A percentile compares a stretch with the other conserved stretches of the same genome.
Evolutionary conservation across 257 asterid species (phyloP).

Genomic region (Phtheirospermum japonicum): DNA sequence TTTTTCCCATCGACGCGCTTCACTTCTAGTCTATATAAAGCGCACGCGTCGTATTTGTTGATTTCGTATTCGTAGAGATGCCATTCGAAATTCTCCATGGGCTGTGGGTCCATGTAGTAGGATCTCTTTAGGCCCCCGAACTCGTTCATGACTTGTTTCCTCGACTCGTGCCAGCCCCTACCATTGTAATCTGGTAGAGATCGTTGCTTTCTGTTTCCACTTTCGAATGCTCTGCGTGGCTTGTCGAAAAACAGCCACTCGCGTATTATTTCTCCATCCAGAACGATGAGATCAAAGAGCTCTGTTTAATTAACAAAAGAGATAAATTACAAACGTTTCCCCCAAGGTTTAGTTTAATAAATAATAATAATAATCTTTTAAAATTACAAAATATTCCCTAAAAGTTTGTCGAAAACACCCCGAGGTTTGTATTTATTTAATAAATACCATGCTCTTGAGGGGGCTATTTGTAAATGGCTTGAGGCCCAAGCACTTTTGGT

Average conservation of each 20-base stretch:
- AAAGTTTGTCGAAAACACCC: too few species aligned
- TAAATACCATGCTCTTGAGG: too few species aligned
- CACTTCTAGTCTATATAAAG: constrained; percentile 81
- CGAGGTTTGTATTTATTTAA: too few species aligned
- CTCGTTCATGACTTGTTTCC: constrained; percentile 84
- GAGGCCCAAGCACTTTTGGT: too few species aligned
- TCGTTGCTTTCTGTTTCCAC: constrained; percentile 89
- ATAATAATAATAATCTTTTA: too few species aligned
- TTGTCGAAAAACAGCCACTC: constrained; percentile 96
- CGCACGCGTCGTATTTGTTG: constrained; percentile 60
- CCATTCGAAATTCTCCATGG: constrained; percentile 78
- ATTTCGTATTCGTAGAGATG: constrained; percentile 85
- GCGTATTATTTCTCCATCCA: constrained; percentile 79
- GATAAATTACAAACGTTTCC: too few species aligned
- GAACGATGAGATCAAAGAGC: constrained; percentile 65
- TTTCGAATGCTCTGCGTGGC: constrained; percentile 94
- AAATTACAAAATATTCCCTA: too few species aligned
- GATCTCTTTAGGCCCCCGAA: constrained; percentile 87
- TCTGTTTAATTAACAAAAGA: constrained; percentile 38
- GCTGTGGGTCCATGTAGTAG: constrained; percentile 99
- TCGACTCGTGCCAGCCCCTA: constrained; percentile 97
- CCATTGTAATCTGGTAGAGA: constrained; percentile 92
- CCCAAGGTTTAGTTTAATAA: too few species aligned
- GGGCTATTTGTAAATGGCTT: too few species aligned
- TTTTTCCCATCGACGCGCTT: constrained; percentile 70